Percentiles rank a stretch among this genome's conserved stretches.
Evolutionary conservation across 352 stramenopile genomes (phyloP).

Genomic region (Globisporangium ultimum): DNA sequence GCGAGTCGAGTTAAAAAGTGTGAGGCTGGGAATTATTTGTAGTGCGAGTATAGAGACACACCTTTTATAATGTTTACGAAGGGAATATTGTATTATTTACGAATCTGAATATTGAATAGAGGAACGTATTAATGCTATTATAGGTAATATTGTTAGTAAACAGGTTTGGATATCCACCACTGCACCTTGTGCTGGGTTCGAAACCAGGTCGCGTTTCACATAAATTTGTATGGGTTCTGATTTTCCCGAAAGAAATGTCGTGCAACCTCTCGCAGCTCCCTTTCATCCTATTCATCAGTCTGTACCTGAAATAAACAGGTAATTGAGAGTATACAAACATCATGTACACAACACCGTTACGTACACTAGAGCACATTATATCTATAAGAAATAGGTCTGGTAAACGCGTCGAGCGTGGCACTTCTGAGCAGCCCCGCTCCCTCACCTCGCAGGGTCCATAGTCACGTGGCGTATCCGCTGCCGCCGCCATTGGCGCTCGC

Average conservation of each 20-base stretch:
- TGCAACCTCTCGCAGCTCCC: not conserved
- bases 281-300: not conserved
- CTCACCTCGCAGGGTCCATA: not conserved
- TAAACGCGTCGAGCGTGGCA: too few species aligned
- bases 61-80: not conserved
- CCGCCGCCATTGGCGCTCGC: not conserved
- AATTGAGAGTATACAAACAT: too few species aligned
- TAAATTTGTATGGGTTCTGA: constrained; percentile 1
- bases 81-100: not conserved
- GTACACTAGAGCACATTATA: not conserved
- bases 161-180: not conserved
- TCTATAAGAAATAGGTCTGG: not conserved
- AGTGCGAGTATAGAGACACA: not conserved
- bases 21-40: too few species aligned
- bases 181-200: not conserved
- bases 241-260: not conserved
- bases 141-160: not conserved
- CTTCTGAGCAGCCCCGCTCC: too few species aligned
- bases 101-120: too few species aligned
- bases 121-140: not conserved
- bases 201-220: not conserved
- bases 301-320: not conserved
- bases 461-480: not conserved
- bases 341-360: too few species aligned
- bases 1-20: too few species aligned